Evolutionary conservation across 2,329 filamentous ascomycete genomes (phyloP).

Genomic region (Colletotrichum costaricense): DNA sequence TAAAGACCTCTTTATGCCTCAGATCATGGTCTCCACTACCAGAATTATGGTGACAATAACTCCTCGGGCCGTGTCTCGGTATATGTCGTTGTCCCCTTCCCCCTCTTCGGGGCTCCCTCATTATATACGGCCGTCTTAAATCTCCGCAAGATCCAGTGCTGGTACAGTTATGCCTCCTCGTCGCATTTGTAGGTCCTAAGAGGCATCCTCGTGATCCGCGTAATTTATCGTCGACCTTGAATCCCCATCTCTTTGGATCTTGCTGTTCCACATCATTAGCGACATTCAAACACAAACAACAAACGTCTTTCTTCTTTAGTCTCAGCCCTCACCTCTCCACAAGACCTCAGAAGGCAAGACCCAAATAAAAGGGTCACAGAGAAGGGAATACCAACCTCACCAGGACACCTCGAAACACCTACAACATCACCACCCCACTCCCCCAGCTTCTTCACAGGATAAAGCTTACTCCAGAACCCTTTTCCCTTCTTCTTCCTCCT

Average conservation of each 20-base stretch:
- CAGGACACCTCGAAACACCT: slow-evolving; percentile 24
- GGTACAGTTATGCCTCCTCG: not conserved
- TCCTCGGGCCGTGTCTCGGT: no score
- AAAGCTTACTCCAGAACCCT: not conserved
- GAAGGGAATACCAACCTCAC: slow-evolving; percentile 9
- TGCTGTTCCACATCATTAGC: not conserved
- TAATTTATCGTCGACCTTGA: not conserved
- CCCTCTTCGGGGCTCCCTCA: not conserved
- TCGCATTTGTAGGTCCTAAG: not conserved
- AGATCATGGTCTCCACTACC: not conserved
- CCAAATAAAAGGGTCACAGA: no score
- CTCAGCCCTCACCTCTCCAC: not conserved
- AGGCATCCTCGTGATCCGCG: not conserved
- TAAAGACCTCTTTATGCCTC: not conserved
- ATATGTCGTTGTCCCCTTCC: not conserved
- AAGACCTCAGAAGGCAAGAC: not conserved
- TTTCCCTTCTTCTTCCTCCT: not conserved
- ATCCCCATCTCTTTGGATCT: slow-evolving; percentile 21
- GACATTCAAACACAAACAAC: no score
- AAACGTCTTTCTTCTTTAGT: no score
- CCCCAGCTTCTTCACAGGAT: not conserved
- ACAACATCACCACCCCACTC: slow-evolving; percentile 29
- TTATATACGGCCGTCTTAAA: not conserved
- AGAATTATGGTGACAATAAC: no score
- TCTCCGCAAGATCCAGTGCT: not conserved